phyloP scores from a whole-genome alignment of 352 stramenopile genomes.

The Pythium dissimile region DNA sequence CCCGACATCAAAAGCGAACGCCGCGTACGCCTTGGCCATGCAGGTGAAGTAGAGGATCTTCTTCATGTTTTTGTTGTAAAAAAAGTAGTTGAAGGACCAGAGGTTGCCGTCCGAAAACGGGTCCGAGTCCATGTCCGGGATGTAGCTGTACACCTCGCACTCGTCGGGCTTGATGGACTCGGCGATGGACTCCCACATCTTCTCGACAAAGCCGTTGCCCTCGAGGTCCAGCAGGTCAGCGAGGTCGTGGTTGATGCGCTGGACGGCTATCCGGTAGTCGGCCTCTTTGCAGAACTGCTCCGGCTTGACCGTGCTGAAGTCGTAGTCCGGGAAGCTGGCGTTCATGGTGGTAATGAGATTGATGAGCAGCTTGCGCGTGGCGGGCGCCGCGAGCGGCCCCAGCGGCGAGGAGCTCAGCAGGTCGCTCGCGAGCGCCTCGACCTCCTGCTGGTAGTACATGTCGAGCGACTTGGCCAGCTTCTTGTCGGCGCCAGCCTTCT shows the following conservation, averaged over 20 bases:
- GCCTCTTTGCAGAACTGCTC: conserved; percentile 90
- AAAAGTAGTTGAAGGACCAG: conserved; percentile 96
- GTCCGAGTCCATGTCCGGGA: conserved; percentile 92
- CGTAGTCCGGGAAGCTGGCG: conserved; percentile 91
- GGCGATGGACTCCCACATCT: conserved; percentile 93
- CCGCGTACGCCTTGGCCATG: conserved; percentile 82
- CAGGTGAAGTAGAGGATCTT: conserved; percentile 94
- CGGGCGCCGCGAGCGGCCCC: conserved; percentile 62
- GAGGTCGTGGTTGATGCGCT: conserved; percentile 87
- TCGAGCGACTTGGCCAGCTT: conserved; percentile 88
- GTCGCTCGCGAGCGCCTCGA: conserved; percentile 50
- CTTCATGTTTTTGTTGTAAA: conserved; percentile 92
- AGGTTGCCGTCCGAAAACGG: conserved; percentile 90
- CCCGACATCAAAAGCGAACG: background rate
- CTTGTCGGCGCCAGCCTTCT: conserved; percentile 91
- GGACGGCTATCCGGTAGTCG: conserved; percentile 83
- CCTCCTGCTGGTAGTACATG: conserved; percentile 81
- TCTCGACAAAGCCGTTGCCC: conserved; percentile 98
- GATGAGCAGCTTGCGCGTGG: conserved; percentile 89
- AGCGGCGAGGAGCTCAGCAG: conserved; percentile 72
- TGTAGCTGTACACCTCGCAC: conserved; percentile 92
- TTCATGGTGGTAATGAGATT: conserved; percentile 95
- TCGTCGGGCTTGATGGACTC: conserved; percentile 86
- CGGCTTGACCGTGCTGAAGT: conserved; percentile 86
- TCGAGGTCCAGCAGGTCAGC: conserved; percentile 95